Conservation (phyloP, 2,329 filamentous ascomycete genomes). For the Mollisiaceae sp. region DNA sequence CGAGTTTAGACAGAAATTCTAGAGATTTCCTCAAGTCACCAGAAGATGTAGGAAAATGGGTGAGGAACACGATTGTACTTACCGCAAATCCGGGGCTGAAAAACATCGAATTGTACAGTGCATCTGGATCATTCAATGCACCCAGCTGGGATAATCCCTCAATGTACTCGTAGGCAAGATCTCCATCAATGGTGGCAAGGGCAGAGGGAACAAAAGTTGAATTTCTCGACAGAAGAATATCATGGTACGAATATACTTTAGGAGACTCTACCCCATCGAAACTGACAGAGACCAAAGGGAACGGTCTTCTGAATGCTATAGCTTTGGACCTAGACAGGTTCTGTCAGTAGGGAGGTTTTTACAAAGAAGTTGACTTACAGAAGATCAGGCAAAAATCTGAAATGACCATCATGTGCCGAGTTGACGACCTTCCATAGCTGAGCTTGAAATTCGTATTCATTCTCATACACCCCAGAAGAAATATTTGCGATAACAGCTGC, state of each 20-base stretch:
- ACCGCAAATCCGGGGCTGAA: constrained; percentile 40
- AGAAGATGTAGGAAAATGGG: not conserved
- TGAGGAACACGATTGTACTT: not conserved
- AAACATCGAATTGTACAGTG: constrained; percentile 11
- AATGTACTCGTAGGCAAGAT: constrained; percentile 53
- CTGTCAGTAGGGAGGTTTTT: not conserved
- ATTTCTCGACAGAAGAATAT: constrained; percentile 25
- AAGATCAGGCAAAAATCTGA: constrained; percentile 9
- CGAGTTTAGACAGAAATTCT: too few species aligned
- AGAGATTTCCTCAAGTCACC: too few species aligned
- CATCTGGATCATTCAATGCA: constrained; percentile 11
- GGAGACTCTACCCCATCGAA: constrained; percentile 61
- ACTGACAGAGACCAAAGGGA: constrained; percentile 63
- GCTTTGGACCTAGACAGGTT: constrained; percentile 42
- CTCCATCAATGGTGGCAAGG: constrained; percentile 58
- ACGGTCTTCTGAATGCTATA: constrained; percentile 54
- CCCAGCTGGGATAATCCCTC: constrained; percentile 33
- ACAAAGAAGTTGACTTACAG: not conserved
- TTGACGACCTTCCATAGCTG: constrained; percentile 10
- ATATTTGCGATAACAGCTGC: constrained; percentile 11
- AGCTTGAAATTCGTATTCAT: constrained; percentile 7
- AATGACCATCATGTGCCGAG: constrained; percentile 13
- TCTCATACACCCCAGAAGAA: not conserved
- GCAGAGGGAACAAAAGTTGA: constrained; percentile 51
- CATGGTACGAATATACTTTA: constrained; percentile 45